Evolutionary conservation across 2,329 filamentous ascomycete genomes (phyloP).

Genomic region (Trichoderma semiorbis): DNA sequence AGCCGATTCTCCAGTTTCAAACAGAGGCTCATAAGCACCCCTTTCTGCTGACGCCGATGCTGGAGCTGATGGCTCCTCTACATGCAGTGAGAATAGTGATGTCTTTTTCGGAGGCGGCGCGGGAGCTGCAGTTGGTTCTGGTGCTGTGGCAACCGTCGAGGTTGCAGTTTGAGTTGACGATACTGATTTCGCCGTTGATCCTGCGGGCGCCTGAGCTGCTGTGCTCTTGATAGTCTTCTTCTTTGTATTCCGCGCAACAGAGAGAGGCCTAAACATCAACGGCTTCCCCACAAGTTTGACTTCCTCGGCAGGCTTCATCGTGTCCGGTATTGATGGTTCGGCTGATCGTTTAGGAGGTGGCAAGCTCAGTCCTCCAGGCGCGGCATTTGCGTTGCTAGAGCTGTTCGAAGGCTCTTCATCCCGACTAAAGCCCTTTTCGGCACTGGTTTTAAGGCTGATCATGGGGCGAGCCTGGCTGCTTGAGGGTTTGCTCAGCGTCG

Average conservation of each 20-base stretch:
- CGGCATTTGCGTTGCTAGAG: constrained; percentile 21
- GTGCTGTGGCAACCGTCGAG: constrained; percentile 20
- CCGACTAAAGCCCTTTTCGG: constrained; percentile 76
- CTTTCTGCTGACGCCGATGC: constrained; percentile 25
- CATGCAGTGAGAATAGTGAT: constrained; percentile 66
- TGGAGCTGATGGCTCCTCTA: constrained; percentile 36
- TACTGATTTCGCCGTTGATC: constrained; percentile 12
- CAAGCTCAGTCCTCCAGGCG: constrained; percentile 31
- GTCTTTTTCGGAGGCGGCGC: constrained; percentile 48
- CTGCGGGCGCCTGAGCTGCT: constrained; percentile 18
- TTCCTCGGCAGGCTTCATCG: constrained; percentile 58
- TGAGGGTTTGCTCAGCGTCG: constrained; percentile 22
- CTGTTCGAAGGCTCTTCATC: constrained; percentile 34
- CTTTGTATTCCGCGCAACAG: constrained; percentile 73
- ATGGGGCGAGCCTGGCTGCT: constrained; percentile 31
- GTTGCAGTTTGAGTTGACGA: not conserved
- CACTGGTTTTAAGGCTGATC: constrained; percentile 76
- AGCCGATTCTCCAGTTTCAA: constrained; percentile 33
- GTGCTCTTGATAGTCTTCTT: constrained; percentile 45
- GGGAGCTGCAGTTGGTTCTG: constrained; percentile 20
- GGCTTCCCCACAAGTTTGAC: constrained; percentile 73
- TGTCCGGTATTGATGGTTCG: constrained; percentile 50
- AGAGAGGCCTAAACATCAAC: constrained; percentile 85
- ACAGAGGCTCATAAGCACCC: constrained; percentile 50
- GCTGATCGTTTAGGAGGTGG: constrained; percentile 40